A percentile compares a stretch with the other conserved stretches of the same genome.
phyloP scores from a whole-genome alignment of 441 rosid species.

The Erysimum pusillum region DNA sequence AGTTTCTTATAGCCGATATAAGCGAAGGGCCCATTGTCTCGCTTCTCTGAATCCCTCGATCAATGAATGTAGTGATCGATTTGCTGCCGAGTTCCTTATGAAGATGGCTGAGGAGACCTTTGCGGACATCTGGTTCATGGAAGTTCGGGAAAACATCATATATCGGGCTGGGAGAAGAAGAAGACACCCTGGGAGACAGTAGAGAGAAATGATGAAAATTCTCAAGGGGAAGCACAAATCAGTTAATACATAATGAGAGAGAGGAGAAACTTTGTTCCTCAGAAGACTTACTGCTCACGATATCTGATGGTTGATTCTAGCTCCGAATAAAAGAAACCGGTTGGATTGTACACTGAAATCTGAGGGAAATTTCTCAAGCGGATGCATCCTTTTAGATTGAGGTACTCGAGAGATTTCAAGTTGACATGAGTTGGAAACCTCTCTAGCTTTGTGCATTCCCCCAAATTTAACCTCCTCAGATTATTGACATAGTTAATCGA shows the following conservation, averaged over 20 bases:
- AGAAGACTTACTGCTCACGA: neutral
- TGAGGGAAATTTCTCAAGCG: neutral
- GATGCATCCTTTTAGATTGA: neutral
- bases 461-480: neutral
- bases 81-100: accelerated
- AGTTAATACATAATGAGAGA: neutral
- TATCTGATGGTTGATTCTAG: neutral
- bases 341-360: too few species aligned
- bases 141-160: neutral
- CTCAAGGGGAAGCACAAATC: neutral
- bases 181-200: neutral
- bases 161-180: neutral
- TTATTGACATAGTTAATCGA: slow-evolving; percentile 8
- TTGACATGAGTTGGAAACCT: slow-evolving; percentile 5
- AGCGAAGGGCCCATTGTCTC: too few species aligned
- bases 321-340: too few species aligned
- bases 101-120: neutral
- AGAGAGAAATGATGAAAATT: neutral
- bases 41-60: too few species aligned
- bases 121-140: neutral
- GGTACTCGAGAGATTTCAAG: neutral
- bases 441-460: neutral
- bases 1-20: too few species aligned
- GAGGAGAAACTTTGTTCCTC: too few species aligned
- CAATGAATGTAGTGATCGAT: neutral